phyloP scores from a whole-genome alignment of 192 early-diverging fungal species.

The Coemansia sp. region DNA sequence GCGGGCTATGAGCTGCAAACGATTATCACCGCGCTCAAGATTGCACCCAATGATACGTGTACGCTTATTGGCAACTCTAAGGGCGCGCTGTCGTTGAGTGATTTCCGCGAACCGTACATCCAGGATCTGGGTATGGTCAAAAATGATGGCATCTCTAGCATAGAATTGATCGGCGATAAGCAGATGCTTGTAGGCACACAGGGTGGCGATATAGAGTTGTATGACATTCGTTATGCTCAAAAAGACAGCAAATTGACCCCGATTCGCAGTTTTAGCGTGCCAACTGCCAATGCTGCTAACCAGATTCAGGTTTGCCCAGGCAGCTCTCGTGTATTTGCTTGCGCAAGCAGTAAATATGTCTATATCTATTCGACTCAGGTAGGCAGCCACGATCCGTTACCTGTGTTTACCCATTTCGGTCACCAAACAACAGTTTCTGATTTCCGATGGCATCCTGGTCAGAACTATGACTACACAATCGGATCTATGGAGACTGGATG shows the following conservation, averaged over 20 bases:
- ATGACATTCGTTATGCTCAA: slow-evolving; percentile 31
- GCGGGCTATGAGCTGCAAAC: background rate
- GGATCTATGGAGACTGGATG: slow-evolving; percentile 40
- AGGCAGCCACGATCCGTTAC: background rate
- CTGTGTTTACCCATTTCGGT: slow-evolving; percentile 32
- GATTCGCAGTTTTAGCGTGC: slow-evolving; percentile 8
- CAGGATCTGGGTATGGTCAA: slow-evolving; percentile 2
- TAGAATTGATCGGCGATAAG: slow-evolving; percentile 15
- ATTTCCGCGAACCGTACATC: slow-evolving; percentile 41
- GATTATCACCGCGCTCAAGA: slow-evolving; percentile 26
- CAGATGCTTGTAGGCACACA: slow-evolving; percentile 31
- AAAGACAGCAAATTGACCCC: background rate
- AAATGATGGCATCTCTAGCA: slow-evolving; percentile 15
- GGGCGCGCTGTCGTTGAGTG: slow-evolving; percentile 24
- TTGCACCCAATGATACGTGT: slow-evolving; percentile 20
- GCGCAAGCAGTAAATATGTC: slow-evolving; percentile 26
- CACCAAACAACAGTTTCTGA: slow-evolving; percentile 37
- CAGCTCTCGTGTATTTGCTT: slow-evolving; percentile 31
- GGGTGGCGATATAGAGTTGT: slow-evolving; percentile 15
- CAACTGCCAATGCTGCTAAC: slow-evolving; percentile 1
- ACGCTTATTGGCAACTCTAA: slow-evolving; percentile 24
- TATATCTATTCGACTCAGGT: slow-evolving; percentile 22
- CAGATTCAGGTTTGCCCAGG: slow-evolving; percentile 37
- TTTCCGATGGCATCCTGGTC: slow-evolving; percentile 43
- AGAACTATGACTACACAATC: slow-evolving; percentile 34